A percentile compares a stretch with the other conserved stretches of the same genome.
Conservation (phyloP, 495 filamentous ascomycete species). For the Staphylotrichum tortipilum region DNA sequence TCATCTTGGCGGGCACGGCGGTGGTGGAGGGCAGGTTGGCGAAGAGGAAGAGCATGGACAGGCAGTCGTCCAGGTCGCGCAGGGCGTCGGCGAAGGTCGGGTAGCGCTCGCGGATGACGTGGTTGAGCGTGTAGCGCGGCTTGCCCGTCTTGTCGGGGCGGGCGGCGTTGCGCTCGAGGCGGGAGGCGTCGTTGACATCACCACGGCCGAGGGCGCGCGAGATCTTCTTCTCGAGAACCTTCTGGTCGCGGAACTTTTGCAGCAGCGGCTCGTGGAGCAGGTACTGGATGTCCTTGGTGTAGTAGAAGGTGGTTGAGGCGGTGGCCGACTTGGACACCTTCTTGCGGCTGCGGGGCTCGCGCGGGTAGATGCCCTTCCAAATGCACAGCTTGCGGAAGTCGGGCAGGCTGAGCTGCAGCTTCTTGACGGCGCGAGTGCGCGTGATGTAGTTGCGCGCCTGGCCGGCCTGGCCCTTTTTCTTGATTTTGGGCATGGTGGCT, state of each 20-base stretch:
- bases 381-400: conserved; percentile 98
- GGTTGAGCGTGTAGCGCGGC: conserved; percentile 80
- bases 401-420: conserved; percentile 91
- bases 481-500: conserved; percentile 67
- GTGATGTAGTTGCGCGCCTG: conserved; percentile 98
- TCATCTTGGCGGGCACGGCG: conserved; percentile 83
- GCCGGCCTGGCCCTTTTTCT: conserved; percentile 92
- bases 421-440: conserved; percentile 88
- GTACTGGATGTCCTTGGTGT: conserved; percentile 97
- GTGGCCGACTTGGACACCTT: conserved; percentile 89
- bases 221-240: conserved; percentile 93
- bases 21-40: conserved; percentile 86
- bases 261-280: conserved; percentile 95
- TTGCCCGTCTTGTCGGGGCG: conserved; percentile 77
- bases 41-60: conserved; percentile 95
- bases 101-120: conserved; percentile 96
- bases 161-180: conserved; percentile 51
- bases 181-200: conserved; percentile 74
- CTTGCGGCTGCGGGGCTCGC: conserved; percentile 92
- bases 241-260: conserved; percentile 92
- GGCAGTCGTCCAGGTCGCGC: conserved; percentile 89
- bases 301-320: conserved; percentile 93
- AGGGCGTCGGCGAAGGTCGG: conserved; percentile 93
- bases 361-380: conserved; percentile 97
- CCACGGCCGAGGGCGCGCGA: conserved; percentile 80